Evolutionary conservation across 306 rosid genomes (phyloP), one percentile per base, ranked within the genome.

Genomic region (Abrus pulchellus): DNA sequence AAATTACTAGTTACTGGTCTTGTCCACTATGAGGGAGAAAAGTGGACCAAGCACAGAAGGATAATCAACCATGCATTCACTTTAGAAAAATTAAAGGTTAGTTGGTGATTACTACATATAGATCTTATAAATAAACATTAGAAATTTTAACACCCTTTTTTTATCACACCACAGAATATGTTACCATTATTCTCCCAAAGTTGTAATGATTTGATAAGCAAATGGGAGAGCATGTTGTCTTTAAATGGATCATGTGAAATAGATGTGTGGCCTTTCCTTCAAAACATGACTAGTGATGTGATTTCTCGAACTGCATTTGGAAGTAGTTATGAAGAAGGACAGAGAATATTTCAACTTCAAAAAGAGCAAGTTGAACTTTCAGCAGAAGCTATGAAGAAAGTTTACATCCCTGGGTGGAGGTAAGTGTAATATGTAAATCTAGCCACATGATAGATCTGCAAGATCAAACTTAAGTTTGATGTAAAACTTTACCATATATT

Each of bases 11-110:
- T 7, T 49, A 28, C 48, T 5, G 92, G 92, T 32, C 32, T 82
- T 2, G 40, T 5, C 27, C 10, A 0, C 10, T 11, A 60, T 67
- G 87, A 86, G 5, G 90, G 83, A 33, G 79, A 83, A 29, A 87
- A 87, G 71, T 89, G 89, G 93, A 82, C 79, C 52, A 87, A 68
- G 70, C 87, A 82, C 67, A 68, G 90, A 61, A 90, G 70, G 52
- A 82, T 87, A 48, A 82, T 90, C 78, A 87, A 77, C 30, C 90
- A 84, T 9, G 83, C 91, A 7, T 88, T 90, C 78, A 80, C 65
- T 60, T 3, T 60, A 0, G 89, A 87, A 72, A 86, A 87, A 54
- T 61, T 90, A 9, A 87, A 90, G 91, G 93, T 90, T 9, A 29
- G 10, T 64, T 41, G 2, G 14, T 6, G 9, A 36, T 34, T 48